Conservation (phyloP, 345 rosid genomes). For the Carallia brachiata region DNA sequence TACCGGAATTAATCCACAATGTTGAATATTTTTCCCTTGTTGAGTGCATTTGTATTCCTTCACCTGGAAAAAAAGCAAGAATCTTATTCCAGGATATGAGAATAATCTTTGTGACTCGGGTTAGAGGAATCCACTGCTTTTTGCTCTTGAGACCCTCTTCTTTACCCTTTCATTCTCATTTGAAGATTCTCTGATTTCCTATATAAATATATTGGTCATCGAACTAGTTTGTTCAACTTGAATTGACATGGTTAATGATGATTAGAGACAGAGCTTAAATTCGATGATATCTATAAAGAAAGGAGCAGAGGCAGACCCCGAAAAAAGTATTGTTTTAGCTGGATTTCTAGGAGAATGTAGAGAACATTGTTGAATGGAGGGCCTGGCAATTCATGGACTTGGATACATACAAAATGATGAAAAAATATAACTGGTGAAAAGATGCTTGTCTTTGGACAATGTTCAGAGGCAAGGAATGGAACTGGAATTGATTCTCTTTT, state of each 20-base stretch:
- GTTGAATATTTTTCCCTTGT: constrained; percentile 28
- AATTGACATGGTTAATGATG: constrained; percentile 22
- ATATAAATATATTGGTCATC: not conserved
- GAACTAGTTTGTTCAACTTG: constrained; percentile 31
- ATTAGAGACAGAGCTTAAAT: constrained; percentile 24
- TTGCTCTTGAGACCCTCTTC: constrained; percentile 43
- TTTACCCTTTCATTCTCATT: constrained; percentile 40
- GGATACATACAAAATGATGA: constrained; percentile 31
- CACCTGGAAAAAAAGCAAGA: constrained; percentile 58
- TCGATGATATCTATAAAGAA: constrained; percentile 27
- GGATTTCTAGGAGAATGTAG: constrained; percentile 33
- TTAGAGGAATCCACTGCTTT: constrained; percentile 54
- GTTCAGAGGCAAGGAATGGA: constrained; percentile 60
- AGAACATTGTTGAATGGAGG: constrained; percentile 48
- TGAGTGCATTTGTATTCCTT: constrained; percentile 45
- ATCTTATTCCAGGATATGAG: constrained; percentile 64
- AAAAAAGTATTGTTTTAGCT: constrained; percentile 21
- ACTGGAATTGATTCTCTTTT: constrained; percentile 68
- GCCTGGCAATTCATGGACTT: constrained; percentile 39
- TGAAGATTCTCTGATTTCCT: constrained; percentile 51
- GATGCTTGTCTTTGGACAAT: constrained; percentile 62
- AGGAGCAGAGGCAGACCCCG: constrained; percentile 28
- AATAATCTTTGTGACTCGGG: constrained; percentile 49
- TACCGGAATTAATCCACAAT: constrained; percentile 70
- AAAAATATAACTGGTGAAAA: constrained; percentile 18